phyloP scores from a whole-genome alignment of 306 rosid species.

The Hippophae tibetana region DNA sequence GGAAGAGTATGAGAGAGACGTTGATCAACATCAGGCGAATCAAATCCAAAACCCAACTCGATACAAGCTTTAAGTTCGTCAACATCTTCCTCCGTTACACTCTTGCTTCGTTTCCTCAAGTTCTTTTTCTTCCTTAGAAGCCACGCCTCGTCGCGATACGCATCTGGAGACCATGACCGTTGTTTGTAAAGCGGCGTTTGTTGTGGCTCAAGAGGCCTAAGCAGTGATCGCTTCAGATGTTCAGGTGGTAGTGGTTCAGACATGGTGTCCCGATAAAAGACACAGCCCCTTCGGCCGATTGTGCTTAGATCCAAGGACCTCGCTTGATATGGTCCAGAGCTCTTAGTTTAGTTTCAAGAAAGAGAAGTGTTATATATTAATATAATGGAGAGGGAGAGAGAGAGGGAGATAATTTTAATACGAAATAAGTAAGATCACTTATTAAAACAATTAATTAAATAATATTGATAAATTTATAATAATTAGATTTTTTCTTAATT shows the following conservation, averaged over 20 bases:
- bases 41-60: slow-evolving; percentile 80
- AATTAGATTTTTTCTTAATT: too few relatives aligned
- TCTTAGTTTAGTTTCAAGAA: slow-evolving; percentile 20
- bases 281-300: slow-evolving; percentile 33
- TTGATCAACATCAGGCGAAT: slow-evolving; percentile 48
- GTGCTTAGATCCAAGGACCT: slow-evolving; percentile 84
- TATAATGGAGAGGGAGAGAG: too few relatives aligned
- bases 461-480: too few relatives aligned
- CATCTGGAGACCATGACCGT: slow-evolving; percentile 87
- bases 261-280: slow-evolving; percentile 24
- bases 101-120: slow-evolving; percentile 49
- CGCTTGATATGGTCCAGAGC: slow-evolving; percentile 41
- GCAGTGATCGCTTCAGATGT: not conserved
- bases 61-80: slow-evolving; percentile 89
- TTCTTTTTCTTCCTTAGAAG: slow-evolving; percentile 60
- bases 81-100: slow-evolving; percentile 79
- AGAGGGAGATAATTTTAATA: too few relatives aligned
- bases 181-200: slow-evolving; percentile 57
- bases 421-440: too few relatives aligned
- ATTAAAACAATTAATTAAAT: too few relatives aligned
- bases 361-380: too few relatives aligned
- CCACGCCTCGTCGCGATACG: slow-evolving; percentile 78
- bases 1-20: slow-evolving; percentile 74
- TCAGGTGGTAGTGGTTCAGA: slow-evolving; percentile 13
- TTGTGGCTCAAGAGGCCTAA: slow-evolving; percentile 11